phyloP scores from a whole-genome alignment of 768 basidiomycete species.

The Naematelia aurantialba region DNA sequence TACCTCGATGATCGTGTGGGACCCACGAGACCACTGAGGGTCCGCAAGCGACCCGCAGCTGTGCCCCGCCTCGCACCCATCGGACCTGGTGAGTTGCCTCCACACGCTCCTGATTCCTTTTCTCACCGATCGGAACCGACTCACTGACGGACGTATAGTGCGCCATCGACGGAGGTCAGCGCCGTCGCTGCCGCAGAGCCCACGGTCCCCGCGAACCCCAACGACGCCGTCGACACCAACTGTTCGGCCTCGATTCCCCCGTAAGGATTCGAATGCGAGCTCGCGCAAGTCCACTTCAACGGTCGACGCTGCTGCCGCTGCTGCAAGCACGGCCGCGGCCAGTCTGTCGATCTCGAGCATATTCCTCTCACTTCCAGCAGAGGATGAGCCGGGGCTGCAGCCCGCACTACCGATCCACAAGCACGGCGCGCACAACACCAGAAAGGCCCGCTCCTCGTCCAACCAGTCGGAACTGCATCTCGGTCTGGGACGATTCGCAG shows the following conservation, averaged over 20 bases:
- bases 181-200: constrained; percentile 23
- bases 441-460: constrained; percentile 15
- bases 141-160: background rate
- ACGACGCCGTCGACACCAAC: background rate
- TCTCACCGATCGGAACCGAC: too few relatives aligned
- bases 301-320: too few relatives aligned
- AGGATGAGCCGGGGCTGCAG: constrained; percentile 1
- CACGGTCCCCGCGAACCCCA: constrained; percentile 11
- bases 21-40: constrained; percentile 30
- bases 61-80: constrained; percentile 17
- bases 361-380: constrained; percentile 20
- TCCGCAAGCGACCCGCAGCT: constrained; percentile 27
- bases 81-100: constrained; percentile 16
- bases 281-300: too few relatives aligned
- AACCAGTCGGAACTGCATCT: constrained; percentile 17
- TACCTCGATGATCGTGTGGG: constrained; percentile 17
- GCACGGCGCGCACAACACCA: too few relatives aligned
- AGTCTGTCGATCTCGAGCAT: constrained; percentile 31
- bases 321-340: too few relatives aligned
- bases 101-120: background rate
- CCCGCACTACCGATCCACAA: constrained; percentile 1
- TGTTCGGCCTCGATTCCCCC: background rate
- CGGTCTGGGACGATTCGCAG: constrained; percentile 26
- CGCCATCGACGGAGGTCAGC: constrained; percentile 22
- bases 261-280: constrained; percentile 6